Percentiles rank a stretch among this genome's conserved stretches.
Evolutionary conservation across 2,329 filamentous ascomycete genomes (phyloP).

Genomic region (Colletotrichum sp.): DNA sequence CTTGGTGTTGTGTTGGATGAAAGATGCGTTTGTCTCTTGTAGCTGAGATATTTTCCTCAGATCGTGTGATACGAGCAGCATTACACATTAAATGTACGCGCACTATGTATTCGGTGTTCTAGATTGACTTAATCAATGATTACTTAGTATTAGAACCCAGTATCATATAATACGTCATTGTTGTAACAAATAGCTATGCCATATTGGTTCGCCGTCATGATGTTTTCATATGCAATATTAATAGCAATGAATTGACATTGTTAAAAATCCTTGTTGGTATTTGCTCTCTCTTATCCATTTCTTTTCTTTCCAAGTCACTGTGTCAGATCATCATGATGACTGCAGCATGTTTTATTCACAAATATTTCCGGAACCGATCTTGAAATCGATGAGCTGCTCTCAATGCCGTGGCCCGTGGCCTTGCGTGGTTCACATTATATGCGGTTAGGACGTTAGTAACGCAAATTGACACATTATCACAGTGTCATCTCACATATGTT

Average conservation of each 20-base stretch:
- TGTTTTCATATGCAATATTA: fast-evolving
- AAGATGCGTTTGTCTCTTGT: background rate
- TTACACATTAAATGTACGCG: background rate
- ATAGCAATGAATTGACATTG: background rate
- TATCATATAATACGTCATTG: fast-evolving
- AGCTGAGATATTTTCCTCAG: background rate
- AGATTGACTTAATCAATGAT: background rate
- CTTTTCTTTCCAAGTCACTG: background rate
- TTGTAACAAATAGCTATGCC: fast-evolving
- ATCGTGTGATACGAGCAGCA: background rate
- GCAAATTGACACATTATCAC: no score
- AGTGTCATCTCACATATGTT: no score
- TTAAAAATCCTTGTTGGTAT: background rate
- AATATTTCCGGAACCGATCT: background rate
- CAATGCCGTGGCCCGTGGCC: background rate
- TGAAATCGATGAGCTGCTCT: background rate
- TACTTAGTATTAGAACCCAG: fast-evolving
- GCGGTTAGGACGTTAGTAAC: background rate
- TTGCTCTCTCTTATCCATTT: fast-evolving
- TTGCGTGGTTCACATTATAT: background rate
- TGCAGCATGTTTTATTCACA: background rate
- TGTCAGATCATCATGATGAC: background rate
- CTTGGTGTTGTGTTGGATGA: background rate
- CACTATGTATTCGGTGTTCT: background rate
- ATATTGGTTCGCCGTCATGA: fast-evolving